Base-by-base conservation (phyloP, 2,329 filamentous ascomycete genomes). In the Diplodia mutila region DNA sequence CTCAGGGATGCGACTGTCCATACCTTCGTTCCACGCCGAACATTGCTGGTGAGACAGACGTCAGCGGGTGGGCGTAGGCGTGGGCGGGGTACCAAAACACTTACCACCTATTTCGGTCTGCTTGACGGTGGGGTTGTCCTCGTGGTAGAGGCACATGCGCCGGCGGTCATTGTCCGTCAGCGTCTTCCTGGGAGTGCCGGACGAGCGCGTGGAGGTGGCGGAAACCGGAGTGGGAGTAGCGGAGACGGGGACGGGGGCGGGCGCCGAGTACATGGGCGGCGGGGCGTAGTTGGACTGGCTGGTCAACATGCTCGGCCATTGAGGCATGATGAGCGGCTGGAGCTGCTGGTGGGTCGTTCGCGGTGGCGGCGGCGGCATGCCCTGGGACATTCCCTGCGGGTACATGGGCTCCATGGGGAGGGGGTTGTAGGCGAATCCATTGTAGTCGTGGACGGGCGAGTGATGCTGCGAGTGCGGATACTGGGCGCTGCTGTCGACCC, bases 1-100 rank as follows among this genome's bases (percentile, higher is more conserved):
- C n/a, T 27, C 27, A 54, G 23, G 25, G 51, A 14, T 21, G 42
- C 18, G 16, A 25, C 48, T 42, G n/a, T 59, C 25, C 37, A 54
- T 89, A 98, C 95, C 95, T 98, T 90, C 95, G 85, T 82, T 99
- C 95, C 64, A 99, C 95, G 42, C 94, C 94, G 81, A 99, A 99
- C 77, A 93, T 89, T 68, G 90, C 91, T 91, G 72, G 39, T 66
- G 51, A 66, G 55, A 68, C 57, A 21, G 21, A 54, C 37, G 74
- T 80, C 70, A 83, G 80, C 72, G 63, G n/a, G n/a, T n/a, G n/a
- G n/a, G n/a, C 34, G 54, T 49, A 29, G 55, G 37, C 18, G 48
- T 14, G 18, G 2, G 46, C 29, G 61, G n/a, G 32, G 51, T 53
- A 39, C 18, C 16, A 34, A n/a, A 4, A 11, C 57, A 77, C 87